phyloP scores from a whole-genome alignment of 2,329 filamentous ascomycete species.

The Anisogramma anomala region DNA sequence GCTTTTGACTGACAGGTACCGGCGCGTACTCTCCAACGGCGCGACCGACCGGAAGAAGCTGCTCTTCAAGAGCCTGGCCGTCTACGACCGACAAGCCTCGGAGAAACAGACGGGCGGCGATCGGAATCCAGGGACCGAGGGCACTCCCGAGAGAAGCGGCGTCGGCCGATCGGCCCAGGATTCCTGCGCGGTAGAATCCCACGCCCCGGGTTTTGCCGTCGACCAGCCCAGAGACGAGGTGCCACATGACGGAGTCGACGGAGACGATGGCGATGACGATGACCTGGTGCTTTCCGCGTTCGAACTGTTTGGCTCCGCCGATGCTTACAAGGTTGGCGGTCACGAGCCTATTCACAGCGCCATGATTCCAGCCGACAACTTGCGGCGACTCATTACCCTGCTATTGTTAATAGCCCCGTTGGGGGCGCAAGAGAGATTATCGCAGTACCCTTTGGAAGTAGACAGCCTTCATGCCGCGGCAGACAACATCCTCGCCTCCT shows the following conservation, averaged over 20 bases:
- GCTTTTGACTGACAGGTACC: conserved; percentile 60
- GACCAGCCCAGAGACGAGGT: conserved; percentile 32
- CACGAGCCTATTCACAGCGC: conserved; percentile 44
- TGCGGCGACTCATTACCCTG: conserved; percentile 58
- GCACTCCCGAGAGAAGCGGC: too few species aligned
- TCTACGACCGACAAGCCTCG: conserved; percentile 51
- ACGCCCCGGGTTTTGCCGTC: conserved; percentile 32
- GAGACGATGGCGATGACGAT: conserved; percentile 40
- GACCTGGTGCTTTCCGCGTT: conserved; percentile 58
- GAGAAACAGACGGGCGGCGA: conserved; percentile 21
- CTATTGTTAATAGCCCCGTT: conserved; percentile 56
- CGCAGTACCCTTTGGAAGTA: conserved; percentile 46
- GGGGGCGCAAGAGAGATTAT: conserved; percentile 51
- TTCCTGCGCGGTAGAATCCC: conserved; percentile 7
- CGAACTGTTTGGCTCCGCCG: conserved; percentile 53
- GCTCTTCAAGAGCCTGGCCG: conserved; percentile 59
- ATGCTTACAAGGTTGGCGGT: conserved; percentile 45
- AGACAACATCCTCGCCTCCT: conserved; percentile 53
- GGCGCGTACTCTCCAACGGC: conserved; percentile 47
- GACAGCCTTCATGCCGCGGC: conserved; percentile 49
- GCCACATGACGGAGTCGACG: conserved; percentile 25
- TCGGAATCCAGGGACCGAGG: too few species aligned
- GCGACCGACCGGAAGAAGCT: conserved; percentile 49
- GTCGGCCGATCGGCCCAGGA: conserved; percentile 4
- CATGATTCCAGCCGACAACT: conserved; percentile 63